A percentile compares a stretch with the other conserved stretches of the same genome.
Evolutionary conservation across 805 yeast species (phyloP).

Genomic region (Candida glaebosa): DNA sequence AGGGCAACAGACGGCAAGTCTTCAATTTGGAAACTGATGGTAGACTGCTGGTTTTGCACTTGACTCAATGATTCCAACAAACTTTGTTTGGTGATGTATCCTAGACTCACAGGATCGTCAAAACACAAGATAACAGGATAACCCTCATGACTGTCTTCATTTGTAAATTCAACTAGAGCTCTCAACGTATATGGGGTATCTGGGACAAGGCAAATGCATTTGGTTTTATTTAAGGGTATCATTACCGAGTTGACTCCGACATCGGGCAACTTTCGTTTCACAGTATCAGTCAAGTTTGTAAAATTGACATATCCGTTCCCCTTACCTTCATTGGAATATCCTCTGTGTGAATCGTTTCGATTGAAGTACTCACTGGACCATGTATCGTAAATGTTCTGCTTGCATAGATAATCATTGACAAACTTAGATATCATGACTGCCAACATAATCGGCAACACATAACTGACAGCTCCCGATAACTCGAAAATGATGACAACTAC

Average conservation of each 20-base stretch:
- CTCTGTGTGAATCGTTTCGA: conserved; percentile 3
- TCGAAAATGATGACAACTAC: conserved; percentile 81
- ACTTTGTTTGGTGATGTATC: conserved; percentile 32
- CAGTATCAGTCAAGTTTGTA: conserved; percentile 22
- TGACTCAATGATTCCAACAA: conserved; percentile 12
- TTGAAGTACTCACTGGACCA: conserved; percentile 33
- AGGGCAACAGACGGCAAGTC: conserved; percentile 15
- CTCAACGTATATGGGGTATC: conserved; percentile 21
- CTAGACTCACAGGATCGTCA: conserved; percentile 24
- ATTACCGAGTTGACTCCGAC: conserved; percentile 23
- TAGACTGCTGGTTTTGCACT: conserved; percentile 3
- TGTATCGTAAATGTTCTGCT: conserved; percentile 62
- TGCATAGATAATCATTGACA: conserved; percentile 60
- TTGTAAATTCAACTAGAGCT: conserved; percentile 16
- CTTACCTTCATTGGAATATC: conserved; percentile 27
- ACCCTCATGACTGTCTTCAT: conserved; percentile 39
- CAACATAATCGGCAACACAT: conserved; percentile 81
- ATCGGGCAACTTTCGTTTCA: conserved; percentile 33
- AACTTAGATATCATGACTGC: conserved; percentile 75
- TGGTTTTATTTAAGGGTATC: conserved; percentile 26
- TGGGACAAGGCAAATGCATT: conserved; percentile 25
- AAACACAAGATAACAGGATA: conserved; percentile 33
- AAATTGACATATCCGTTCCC: conserved; percentile 37
- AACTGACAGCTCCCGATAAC: conserved; percentile 80
- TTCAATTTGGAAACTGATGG: conserved; percentile 20